Conservation (phyloP, 2,329 filamentous ascomycete species). For the Claviceps humidiphila region DNA sequence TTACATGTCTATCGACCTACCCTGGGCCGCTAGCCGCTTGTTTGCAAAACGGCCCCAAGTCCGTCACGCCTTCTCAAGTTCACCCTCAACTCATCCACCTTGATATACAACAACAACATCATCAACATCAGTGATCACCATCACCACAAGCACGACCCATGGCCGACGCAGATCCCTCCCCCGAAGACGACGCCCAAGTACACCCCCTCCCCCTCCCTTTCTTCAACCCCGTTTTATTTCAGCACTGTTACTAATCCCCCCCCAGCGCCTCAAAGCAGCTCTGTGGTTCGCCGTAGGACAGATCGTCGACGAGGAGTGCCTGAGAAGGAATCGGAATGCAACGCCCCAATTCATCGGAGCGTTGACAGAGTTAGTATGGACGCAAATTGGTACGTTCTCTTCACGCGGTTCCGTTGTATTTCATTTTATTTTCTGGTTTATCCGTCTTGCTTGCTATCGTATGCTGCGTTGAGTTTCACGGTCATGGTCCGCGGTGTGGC, state of each 20-base stretch:
- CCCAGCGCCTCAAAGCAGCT: slow-evolving; percentile 66
- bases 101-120: background rate
- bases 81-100: too few species aligned
- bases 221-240: too few species aligned
- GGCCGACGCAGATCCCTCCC: slow-evolving; percentile 16
- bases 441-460: background rate
- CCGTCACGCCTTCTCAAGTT: too few species aligned
- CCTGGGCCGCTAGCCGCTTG: too few species aligned
- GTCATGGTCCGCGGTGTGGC: too few species aligned
- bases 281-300: slow-evolving; percentile 76
- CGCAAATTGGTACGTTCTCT: slow-evolving; percentile 58
- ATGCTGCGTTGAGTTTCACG: too few species aligned
- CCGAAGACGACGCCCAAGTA: slow-evolving; percentile 25
- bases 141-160: slow-evolving; percentile 10
- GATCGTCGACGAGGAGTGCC: slow-evolving; percentile 74
- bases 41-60: too few species aligned
- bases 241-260: background rate
- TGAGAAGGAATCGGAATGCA: slow-evolving; percentile 54
- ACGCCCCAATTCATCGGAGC: slow-evolving; percentile 85
- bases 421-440: too few species aligned
- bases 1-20: too few species aligned
- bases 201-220: background rate
- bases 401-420: background rate
- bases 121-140: background rate
- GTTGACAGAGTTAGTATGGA: slow-evolving; percentile 75